These are phyloP conservation scores for Fusarium marasasianum DNA, from an alignment of 2,329 filamentous ascomycete species.

Conservation along the genomic window DNA sequence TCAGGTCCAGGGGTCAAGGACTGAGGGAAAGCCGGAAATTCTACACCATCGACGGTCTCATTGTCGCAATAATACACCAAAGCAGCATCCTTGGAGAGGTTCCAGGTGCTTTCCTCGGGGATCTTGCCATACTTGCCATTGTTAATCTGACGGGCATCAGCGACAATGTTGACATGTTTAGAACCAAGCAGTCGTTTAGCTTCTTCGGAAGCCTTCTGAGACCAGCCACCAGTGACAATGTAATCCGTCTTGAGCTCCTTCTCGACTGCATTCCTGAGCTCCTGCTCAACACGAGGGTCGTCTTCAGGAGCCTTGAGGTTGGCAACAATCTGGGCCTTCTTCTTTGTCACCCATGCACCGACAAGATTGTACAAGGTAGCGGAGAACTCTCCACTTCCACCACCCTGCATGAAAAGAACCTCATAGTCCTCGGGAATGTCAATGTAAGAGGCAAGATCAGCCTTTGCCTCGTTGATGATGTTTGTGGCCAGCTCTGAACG, in stretches of 20 bases:
- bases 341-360: constrained; percentile 79
- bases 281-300: constrained; percentile 62
- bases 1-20: constrained; percentile 65
- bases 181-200: constrained; percentile 79
- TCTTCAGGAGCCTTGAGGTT: constrained; percentile 60
- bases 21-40: constrained; percentile 81
- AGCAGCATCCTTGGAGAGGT: constrained; percentile 72
- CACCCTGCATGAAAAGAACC: constrained; percentile 86
- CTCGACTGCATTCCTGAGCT: constrained; percentile 71
- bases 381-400: constrained; percentile 87
- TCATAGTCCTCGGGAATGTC: constrained; percentile 90
- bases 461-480: constrained; percentile 83
- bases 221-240: constrained; percentile 88
- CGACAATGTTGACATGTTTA: constrained; percentile 78
- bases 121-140: constrained; percentile 88
- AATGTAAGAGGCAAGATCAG: constrained; percentile 75
- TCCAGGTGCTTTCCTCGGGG: constrained; percentile 80
- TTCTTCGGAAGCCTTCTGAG: constrained; percentile 87
- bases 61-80: constrained; percentile 94
- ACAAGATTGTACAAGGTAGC: constrained; percentile 87
- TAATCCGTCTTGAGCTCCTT: constrained; percentile 86
- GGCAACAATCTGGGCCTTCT: constrained; percentile 68
- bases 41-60: constrained; percentile 93
- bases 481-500: constrained; percentile 80
- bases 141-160: constrained; percentile 72